A percentile compares a stretch with the other conserved stretches of the same genome.
phyloP scores from a whole-genome alignment of 75 land plant species.

The Chamaecyparis obtusa region DNA sequence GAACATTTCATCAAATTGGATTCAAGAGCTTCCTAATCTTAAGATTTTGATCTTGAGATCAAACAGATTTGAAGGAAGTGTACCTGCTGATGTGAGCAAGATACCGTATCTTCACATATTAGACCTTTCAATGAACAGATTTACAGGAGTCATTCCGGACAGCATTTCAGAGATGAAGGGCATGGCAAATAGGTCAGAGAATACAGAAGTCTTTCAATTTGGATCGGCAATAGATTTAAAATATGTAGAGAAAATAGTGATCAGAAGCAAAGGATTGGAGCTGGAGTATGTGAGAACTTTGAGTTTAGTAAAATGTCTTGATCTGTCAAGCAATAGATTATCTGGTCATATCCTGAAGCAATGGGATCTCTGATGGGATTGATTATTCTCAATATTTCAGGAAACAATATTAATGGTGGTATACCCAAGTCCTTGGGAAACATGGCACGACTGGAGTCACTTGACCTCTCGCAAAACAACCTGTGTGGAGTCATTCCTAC shows the following conservation, averaged over 20 bases:
- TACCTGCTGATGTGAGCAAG: neutral
- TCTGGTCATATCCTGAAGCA: conserved; percentile 29
- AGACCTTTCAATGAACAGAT: neutral
- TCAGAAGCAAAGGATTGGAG: conserved; percentile 8
- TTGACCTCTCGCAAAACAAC: conserved; percentile 46
- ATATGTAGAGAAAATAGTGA: too few species aligned
- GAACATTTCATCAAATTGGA: neutral
- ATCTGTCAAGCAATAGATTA: conserved; percentile 30
- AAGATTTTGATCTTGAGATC: neutral
- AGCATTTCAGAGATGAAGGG: neutral
- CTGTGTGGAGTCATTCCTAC: conserved; percentile 42
- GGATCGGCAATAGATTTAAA: neutral
- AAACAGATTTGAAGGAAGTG: neutral
- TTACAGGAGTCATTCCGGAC: neutral
- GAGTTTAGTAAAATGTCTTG: conserved; percentile 36
- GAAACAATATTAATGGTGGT: conserved; percentile 16
- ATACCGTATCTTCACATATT: neutral
- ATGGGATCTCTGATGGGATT: conserved; percentile 36
- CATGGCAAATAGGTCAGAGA: neutral
- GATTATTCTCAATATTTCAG: conserved; percentile 16
- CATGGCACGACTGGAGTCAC: conserved; percentile 17
- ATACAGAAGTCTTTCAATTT: neutral
- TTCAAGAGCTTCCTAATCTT: neutral
- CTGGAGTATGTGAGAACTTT: conserved; percentile 32
- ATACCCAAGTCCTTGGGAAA: conserved; percentile 16